Evolutionary conservation across 345 rosid genomes (phyloP), one percentile per base, ranked within the genome.

Genomic region (Citrus hindsii): DNA sequence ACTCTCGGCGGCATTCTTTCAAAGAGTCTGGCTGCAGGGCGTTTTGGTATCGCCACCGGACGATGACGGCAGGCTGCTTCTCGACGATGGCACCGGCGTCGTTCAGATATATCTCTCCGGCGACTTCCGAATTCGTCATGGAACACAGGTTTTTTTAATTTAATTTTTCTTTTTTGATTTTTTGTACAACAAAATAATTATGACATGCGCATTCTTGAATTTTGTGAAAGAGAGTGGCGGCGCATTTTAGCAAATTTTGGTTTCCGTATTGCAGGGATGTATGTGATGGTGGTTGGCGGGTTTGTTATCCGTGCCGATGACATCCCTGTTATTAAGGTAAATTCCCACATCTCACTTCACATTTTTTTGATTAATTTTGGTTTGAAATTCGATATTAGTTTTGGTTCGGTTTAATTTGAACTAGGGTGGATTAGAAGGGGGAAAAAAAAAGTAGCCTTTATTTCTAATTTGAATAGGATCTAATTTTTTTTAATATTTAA

Each of bases 11-110:
- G 93, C 79, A 89, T 95, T 42, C 84, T 93, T 93, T 81, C 98
- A 93, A 76, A 96, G 98, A 32, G 95, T 88, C 77, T 95, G 99
- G 98, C 71, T 93, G 19, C 99, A 94, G 98, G 99, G 98, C 55
- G 79, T 93, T 69, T 55, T 95, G 77, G 85, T 95, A 76, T 89
- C 88, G 62, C 66, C 69, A 46, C 66, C 74, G 1, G 78, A 76
- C 74, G 89, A 81, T 21, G 86, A 84, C 42, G 81, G 78, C 30
- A 78, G 81, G 12, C n/a, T 91, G 76, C 82, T 93, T 21, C 90
- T 93, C 65, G 98, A 95, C 67, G 97, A 93, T 73, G 92, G 94
- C 13, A 90, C 92, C 13, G 98, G 95, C 70, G 77, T 88, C 33
- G 64, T 95, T 38, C 88, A 90, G 83, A 94, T 95, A 48, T 48